Percentiles rank a stretch among this genome's conserved stretches.
Evolutionary conservation across 768 basidiomycete genomes (phyloP).

Genomic region (Termitomyces sp.): DNA sequence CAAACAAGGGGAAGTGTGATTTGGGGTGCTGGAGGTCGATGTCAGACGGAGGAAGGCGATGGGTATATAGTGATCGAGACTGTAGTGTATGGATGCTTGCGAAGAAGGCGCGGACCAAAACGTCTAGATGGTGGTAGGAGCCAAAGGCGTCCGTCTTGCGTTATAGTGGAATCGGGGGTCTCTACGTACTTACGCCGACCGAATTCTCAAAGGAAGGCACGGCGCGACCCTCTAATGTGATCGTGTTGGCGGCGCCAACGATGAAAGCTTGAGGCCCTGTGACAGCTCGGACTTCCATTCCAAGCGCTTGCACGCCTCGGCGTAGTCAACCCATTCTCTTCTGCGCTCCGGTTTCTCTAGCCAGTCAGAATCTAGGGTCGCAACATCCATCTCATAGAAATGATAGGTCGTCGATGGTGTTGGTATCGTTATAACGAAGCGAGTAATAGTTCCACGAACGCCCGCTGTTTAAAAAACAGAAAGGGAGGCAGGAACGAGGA

Average conservation of each 20-base stretch:
- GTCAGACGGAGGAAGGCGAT: conserved; percentile 10
- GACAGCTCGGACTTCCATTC: conserved; percentile 85
- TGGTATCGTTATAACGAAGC: conserved; percentile 79
- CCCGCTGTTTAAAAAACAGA: conserved; percentile 55
- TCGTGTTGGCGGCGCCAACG: conserved; percentile 51
- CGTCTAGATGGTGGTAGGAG: conserved; percentile 17
- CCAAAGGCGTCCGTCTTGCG: conserved; percentile 12
- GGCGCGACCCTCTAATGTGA: conserved; percentile 16
- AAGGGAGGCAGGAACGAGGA: conserved; percentile 25
- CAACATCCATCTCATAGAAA: conserved; percentile 86
- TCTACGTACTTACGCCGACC: conserved; percentile 3
- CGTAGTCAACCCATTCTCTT: conserved; percentile 86
- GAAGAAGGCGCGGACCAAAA: conserved; percentile 16
- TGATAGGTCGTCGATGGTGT: conserved; percentile 79
- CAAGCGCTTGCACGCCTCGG: conserved; percentile 68
- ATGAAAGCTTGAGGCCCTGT: conserved; percentile 67
- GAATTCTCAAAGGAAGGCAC: conserved; percentile 2
- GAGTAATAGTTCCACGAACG: conserved; percentile 81
- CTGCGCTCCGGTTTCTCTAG: conserved; percentile 72
- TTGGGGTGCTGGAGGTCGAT: conserved; percentile 8
- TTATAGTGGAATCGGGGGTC: conserved; percentile 1
- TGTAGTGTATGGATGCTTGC: conserved; percentile 23
- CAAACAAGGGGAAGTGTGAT: neutral
- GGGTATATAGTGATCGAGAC: conserved; percentile 17
- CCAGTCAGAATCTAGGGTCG: conserved; percentile 73